phyloP scores from a whole-genome alignment of 2,329 filamentous ascomycete species.

The Neonectria punicea region DNA sequence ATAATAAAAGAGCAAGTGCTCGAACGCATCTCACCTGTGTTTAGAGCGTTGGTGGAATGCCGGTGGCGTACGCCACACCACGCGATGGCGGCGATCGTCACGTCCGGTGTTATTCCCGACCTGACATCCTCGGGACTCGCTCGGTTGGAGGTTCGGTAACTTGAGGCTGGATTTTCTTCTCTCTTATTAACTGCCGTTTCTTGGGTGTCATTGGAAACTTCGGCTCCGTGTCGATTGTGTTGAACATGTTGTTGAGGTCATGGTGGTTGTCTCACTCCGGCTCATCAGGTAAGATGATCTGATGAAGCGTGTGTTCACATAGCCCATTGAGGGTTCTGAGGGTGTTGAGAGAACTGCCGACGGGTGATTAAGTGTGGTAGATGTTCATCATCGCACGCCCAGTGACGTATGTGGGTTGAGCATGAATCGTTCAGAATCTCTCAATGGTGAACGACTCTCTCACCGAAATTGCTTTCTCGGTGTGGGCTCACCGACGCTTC shows the following conservation, averaged over 20 bases:
- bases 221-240: neutral
- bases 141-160: slow-evolving; percentile 33
- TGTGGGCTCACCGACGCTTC: neutral
- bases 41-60: neutral
- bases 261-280: neutral
- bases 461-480: neutral
- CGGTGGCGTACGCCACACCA: neutral
- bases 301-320: neutral
- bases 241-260: neutral
- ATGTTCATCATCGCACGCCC: neutral
- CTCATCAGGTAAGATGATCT: neutral
- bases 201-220: neutral
- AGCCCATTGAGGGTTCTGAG: too few relatives aligned
- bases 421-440: neutral
- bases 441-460: neutral
- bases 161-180: neutral
- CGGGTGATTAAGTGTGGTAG: neutral
- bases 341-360: neutral
- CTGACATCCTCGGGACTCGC: slow-evolving; percentile 30
- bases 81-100: slow-evolving; percentile 16
- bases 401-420: neutral
- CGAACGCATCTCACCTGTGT: neutral
- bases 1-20: neutral
- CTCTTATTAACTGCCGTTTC: slow-evolving; percentile 3
- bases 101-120: slow-evolving; percentile 34